Percentiles rank a stretch among this genome's conserved stretches.
phyloP scores from a whole-genome alignment of 768 basidiomycete genomes.

The Mycena haematopus region DNA sequence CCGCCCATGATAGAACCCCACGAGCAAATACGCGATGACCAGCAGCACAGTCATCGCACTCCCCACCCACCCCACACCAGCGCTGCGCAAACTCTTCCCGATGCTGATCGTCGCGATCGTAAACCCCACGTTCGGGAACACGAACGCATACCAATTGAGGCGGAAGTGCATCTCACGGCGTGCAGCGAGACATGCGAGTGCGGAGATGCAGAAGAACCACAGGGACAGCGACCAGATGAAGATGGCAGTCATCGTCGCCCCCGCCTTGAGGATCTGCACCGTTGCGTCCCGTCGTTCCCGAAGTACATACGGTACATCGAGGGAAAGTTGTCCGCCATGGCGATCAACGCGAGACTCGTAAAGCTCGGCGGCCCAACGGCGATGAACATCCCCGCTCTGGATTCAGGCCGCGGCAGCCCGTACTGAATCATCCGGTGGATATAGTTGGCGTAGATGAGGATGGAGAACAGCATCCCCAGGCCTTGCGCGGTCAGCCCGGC shows the following conservation, averaged over 20 bases:
- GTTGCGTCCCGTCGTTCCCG: not conserved
- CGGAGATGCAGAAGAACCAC: constrained; percentile 15
- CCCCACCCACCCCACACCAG: not conserved
- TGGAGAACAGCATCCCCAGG: constrained; percentile 8
- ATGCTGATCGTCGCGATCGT: constrained; percentile 4
- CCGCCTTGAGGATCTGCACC: not conserved
- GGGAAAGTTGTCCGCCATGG: constrained; percentile 7
- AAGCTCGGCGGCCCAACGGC: constrained; percentile 11
- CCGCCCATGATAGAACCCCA: not conserved
- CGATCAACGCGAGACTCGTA: constrained; percentile 11
- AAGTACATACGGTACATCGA: not conserved
- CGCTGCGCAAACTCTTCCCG: constrained; percentile 3
- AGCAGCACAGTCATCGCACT: constrained; percentile 2
- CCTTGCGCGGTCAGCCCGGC: constrained; percentile 6
- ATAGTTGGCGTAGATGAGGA: constrained; percentile 10
- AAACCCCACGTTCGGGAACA: constrained; percentile 16
- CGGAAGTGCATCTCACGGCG: constrained; percentile 1
- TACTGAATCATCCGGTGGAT: constrained; percentile 11
- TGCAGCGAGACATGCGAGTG: not conserved
- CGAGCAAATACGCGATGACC: not conserved
- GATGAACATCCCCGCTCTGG: constrained; percentile 15
- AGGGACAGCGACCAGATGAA: constrained; percentile 7
- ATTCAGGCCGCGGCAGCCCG: not conserved
- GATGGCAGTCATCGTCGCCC: not conserved
- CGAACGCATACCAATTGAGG: constrained; percentile 9